phyloP scores from a whole-genome alignment of 208 protist species.

The Leishmania amazonensis region DNA sequence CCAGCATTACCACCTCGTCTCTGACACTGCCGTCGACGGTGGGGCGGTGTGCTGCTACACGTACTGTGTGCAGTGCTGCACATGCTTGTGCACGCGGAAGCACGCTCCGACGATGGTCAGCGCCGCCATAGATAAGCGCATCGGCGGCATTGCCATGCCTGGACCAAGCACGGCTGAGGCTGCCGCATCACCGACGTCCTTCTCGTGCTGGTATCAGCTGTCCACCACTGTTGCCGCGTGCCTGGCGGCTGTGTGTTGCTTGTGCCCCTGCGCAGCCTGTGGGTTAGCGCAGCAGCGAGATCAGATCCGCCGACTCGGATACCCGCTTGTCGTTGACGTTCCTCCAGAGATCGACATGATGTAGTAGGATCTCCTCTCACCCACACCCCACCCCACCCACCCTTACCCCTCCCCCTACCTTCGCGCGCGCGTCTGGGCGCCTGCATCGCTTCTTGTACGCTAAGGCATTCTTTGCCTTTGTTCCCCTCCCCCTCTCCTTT shows the following conservation, averaged over 20 bases:
- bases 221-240: conserved; percentile 30
- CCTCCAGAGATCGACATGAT: conserved; percentile 31
- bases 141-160: background rate
- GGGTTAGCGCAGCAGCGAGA: conserved; percentile 53
- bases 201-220: conserved; percentile 37
- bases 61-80: conserved; percentile 33
- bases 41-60: conserved; percentile 38
- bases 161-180: background rate
- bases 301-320: conserved; percentile 40
- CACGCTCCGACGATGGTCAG: background rate
- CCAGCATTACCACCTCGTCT: conserved; percentile 47
- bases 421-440: background rate
- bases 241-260: conserved; percentile 38
- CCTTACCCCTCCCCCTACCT: background rate
- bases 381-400: background rate
- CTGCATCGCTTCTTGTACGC: background rate
- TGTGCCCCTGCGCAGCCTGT: conserved; percentile 39
- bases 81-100: conserved; percentile 6
- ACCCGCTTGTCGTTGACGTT: conserved; percentile 32
- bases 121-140: background rate
- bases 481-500: background rate
- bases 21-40: conserved; percentile 31
- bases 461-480: background rate
- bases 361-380: conserved; percentile 1
- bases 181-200: background rate